phyloP scores from a whole-genome alignment of 495 filamentous ascomycete genomes.

The Aspergillus cavernicola region DNA sequence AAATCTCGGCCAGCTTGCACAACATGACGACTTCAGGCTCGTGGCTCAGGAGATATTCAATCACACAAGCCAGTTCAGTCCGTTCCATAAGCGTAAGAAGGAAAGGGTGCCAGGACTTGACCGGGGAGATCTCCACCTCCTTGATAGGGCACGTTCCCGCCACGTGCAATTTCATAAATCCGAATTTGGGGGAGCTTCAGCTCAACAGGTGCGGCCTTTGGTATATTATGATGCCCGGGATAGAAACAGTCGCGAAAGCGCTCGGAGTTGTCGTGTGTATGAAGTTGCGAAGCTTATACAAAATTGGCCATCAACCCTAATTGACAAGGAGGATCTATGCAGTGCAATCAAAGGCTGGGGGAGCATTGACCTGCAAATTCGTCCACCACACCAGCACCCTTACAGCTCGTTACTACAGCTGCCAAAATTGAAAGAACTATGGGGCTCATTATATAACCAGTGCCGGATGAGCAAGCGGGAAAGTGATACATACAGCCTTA shows the following conservation, averaged over 20 bases:
- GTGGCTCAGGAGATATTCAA: conserved; percentile 37
- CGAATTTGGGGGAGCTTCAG: conserved; percentile 47
- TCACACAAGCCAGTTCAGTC: conserved; percentile 21
- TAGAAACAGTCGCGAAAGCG: conserved; percentile 6
- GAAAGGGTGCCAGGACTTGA: neutral
- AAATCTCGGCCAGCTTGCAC: conserved; percentile 39
- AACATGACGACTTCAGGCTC: conserved; percentile 46
- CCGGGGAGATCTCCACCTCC: conserved; percentile 24
- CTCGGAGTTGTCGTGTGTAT: conserved; percentile 13
- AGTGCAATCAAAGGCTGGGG: conserved; percentile 5
- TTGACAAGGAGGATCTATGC: neutral
- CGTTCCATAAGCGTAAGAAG: neutral
- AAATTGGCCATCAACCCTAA: conserved; percentile 10
- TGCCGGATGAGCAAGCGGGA: conserved; percentile 8
- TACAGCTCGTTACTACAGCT: conserved; percentile 7
- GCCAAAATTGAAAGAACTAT: conserved; percentile 10
- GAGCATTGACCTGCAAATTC: neutral
- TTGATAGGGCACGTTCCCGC: conserved; percentile 41
- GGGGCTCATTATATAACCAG: conserved; percentile 15
- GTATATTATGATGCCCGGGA: conserved; percentile 21
- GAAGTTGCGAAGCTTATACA: conserved; percentile 14
- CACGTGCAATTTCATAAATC: conserved; percentile 39
- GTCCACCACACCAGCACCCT: neutral
- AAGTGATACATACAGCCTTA: conserved; percentile 11
- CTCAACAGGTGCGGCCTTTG: conserved; percentile 24